Conservation (phyloP, 208 protist genomes). For the Borovskyia barvae region DNA sequence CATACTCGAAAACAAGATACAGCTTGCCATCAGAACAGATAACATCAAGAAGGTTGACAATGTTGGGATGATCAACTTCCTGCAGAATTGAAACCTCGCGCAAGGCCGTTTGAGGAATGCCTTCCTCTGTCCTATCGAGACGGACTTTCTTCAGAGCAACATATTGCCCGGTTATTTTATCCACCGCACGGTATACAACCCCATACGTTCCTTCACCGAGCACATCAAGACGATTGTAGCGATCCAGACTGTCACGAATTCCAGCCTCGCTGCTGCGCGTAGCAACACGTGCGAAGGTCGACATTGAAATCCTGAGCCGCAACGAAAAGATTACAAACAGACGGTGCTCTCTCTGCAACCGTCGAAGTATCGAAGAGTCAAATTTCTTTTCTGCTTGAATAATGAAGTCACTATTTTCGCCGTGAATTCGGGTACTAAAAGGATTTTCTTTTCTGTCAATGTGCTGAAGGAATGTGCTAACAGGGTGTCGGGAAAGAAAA, state of each 20-base stretch:
- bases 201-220: constrained; percentile 93
- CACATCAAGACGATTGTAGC: constrained; percentile 87
- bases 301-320: constrained; percentile 57
- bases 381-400: not conserved
- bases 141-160: constrained; percentile 98
- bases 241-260: constrained; percentile 69
- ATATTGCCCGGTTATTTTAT: constrained; percentile 76
- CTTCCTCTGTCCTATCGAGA: constrained; percentile 97
- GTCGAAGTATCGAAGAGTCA: no score
- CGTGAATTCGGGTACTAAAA: no score
- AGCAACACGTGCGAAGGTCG: constrained; percentile 43
- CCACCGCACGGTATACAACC: constrained; percentile 89
- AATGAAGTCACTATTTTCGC: not conserved
- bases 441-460: no score
- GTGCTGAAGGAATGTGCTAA: no score
- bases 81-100: constrained; percentile 98
- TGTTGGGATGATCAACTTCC: constrained; percentile 97
- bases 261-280: constrained; percentile 32
- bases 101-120: constrained; percentile 97
- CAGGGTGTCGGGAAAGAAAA: no score
- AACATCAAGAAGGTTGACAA: constrained; percentile 93
- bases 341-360: no score
- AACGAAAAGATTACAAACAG: no score
- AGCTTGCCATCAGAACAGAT: constrained; percentile 88
- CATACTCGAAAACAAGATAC: constrained; percentile 92